These are phyloP conservation scores for Talaromyces trachyspermus DNA, from an alignment of 495 filamentous ascomycete genomes.

Conservation along the genomic window DNA sequence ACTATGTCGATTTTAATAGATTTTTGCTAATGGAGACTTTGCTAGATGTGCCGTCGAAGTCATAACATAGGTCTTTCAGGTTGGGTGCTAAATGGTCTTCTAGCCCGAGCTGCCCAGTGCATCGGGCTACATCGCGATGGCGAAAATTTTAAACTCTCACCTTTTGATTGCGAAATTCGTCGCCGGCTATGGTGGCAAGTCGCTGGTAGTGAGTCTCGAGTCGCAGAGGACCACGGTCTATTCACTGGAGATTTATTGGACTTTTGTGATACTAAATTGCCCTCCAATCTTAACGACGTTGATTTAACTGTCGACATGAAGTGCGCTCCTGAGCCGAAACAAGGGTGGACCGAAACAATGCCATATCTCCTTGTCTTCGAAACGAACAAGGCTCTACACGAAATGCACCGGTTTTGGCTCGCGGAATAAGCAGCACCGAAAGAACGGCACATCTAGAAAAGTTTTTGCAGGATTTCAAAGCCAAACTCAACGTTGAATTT, in stretches of 20 bases:
- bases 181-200: conserved; percentile 63
- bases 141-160: conserved; percentile 30
- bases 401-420: conserved; percentile 3
- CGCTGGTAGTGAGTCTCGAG: conserved; percentile 30
- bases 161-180: conserved; percentile 67
- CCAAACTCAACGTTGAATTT: conserved; percentile 15
- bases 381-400: conserved; percentile 15
- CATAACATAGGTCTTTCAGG: conserved; percentile 36
- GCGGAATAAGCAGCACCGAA: not conserved
- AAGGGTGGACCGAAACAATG: conserved; percentile 23
- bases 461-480: conserved; percentile 16
- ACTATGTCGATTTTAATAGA: not conserved
- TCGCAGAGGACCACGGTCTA: conserved; percentile 30
- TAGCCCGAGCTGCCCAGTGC: conserved; percentile 41
- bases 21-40: conserved; percentile 1
- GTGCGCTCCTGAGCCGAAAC: conserved; percentile 4
- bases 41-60: conserved; percentile 35
- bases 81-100: conserved; percentile 37
- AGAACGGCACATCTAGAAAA: conserved; percentile 9
- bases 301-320: conserved; percentile 10
- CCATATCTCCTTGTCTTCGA: conserved; percentile 29
- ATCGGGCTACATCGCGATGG: conserved; percentile 44
- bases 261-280: conserved; percentile 18
- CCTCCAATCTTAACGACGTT: conserved; percentile 24
- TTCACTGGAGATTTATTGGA: not conserved